Evolutionary conservation across 2,329 filamentous ascomycete species (phyloP), one percentile per base, ranked within the genome.

Genomic region (Botrytis byssoidea): DNA sequence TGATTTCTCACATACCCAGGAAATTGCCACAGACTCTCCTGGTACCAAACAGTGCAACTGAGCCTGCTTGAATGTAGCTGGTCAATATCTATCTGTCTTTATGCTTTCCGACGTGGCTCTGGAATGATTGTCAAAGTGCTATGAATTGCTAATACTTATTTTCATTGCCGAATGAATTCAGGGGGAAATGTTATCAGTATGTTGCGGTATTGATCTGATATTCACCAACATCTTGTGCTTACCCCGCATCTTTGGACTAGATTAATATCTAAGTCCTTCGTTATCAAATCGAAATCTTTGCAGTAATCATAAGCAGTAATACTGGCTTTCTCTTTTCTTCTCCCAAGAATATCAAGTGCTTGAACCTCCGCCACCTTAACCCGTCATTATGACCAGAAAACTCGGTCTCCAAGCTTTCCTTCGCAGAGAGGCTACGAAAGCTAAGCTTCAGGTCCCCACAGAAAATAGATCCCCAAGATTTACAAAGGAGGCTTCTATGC

Each of bases 391-490:
- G 69, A 64, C 57, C 14, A 71, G 6, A 7, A 71, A 40, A 16
- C 44, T 51, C 25, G 59, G 60, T 9, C 70, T 76, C 18, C 72
- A 60, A 40, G 72, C 55, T 18, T 74, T 75, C 44, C 67, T 75
- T 29, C 74, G 70, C 16, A 72, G 61, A 10, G 75, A 76, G 37
- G 61, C 76, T 22, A 57, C 55, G 10, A 75, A 73, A 65, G 68
- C 35, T 22, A 63, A 64, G 18, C 66, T 75, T 35, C 32, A 74
- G 60, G 8, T 64, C 12, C 63, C 70, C 20, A 29, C 9, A 12
- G 61, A n/a, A 6, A 46, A 64, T 37, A 9, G 10, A 29, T 3
- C 1, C 18, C 4, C 35, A 32, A 29, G 20, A 4, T 8, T 9
- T 22, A 35, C 37, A 20, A 60, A 25, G 16, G 25, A 44, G 5